A percentile compares a stretch with the other conserved stretches of the same genome.
These are phyloP conservation scores for Penicillium griseofulvum DNA, from an alignment of 2,329 filamentous ascomycete genomes.

Conservation along the genomic window DNA sequence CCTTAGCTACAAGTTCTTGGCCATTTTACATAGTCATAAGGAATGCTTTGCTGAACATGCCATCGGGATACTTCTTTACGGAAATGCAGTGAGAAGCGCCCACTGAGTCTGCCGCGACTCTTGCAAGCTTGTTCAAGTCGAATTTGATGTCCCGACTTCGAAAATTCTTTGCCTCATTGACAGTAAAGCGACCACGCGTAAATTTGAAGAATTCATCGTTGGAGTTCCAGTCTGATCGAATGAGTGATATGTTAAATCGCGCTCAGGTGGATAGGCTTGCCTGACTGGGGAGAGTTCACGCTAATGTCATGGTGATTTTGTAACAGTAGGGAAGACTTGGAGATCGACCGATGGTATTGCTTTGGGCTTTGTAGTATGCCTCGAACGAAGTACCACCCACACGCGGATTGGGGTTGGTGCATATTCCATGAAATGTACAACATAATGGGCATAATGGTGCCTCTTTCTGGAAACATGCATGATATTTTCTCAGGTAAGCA, in stretches of 20 bases:
- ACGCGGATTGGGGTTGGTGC: conserved; percentile 11
- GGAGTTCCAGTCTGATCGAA: conserved; percentile 25
- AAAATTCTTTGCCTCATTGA: conserved; percentile 26
- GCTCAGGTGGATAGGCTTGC: conserved; percentile 14
- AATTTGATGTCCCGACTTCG: conserved; percentile 22
- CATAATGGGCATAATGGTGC: background rate
- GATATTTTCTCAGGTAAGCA: background rate
- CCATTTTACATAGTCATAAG: conserved; percentile 34
- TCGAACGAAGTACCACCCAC: conserved; percentile 10
- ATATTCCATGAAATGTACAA: background rate
- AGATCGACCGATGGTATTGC: conserved; percentile 15
- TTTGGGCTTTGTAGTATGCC: conserved; percentile 9
- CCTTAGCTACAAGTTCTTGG: conserved; percentile 31
- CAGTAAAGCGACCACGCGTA: conserved; percentile 30
- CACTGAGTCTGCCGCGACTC: conserved; percentile 20
- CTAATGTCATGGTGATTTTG: conserved; percentile 4
- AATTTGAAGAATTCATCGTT: conserved; percentile 30
- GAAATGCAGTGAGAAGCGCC: conserved; percentile 17
- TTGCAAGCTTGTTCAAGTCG: conserved; percentile 22
- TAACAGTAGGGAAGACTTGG: conserved; percentile 4
- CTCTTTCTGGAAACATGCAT: background rate
- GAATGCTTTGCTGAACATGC: conserved; percentile 31
- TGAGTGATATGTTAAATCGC: conserved; percentile 15
- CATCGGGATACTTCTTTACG: conserved; percentile 28
- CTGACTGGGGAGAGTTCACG: conserved; percentile 7